Conservation (phyloP, 2,329 filamentous ascomycete genomes). For the Sporothrix brasiliensis region DNA sequence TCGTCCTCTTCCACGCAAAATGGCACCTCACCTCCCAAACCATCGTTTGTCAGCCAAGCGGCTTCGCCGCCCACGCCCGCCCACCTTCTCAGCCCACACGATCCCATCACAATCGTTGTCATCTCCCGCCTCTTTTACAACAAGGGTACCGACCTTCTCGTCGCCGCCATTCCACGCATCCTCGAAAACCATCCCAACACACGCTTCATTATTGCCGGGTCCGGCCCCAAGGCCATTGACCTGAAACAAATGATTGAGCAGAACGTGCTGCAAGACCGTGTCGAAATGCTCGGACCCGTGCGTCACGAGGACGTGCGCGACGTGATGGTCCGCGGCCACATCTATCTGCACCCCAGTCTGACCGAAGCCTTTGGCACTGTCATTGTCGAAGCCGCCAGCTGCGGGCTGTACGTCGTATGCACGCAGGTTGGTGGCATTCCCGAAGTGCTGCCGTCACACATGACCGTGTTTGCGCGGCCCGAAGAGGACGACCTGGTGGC, state of each 20-base stretch:
- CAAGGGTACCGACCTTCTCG: constrained; percentile 96
- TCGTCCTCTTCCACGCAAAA: constrained; percentile 23
- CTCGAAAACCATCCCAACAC: constrained; percentile 88
- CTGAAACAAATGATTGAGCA: constrained; percentile 97
- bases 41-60: constrained; percentile 42
- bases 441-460: constrained; percentile 90
- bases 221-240: constrained; percentile 94
- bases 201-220: constrained; percentile 94
- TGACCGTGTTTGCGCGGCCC: constrained; percentile 96
- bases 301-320: constrained; percentile 96
- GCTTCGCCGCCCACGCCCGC: constrained; percentile 52
- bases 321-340: constrained; percentile 95
- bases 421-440: constrained; percentile 96
- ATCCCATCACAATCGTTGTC: constrained; percentile 93
- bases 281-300: constrained; percentile 88
- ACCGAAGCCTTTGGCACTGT: constrained; percentile 98
- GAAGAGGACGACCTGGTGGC: constrained; percentile 93
- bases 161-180: constrained; percentile 91
- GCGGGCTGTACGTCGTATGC: constrained; percentile 93
- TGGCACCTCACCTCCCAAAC: constrained; percentile 34
- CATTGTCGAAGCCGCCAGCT: constrained; percentile 94
- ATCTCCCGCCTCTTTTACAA: constrained; percentile 98
- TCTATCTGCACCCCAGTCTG: constrained; percentile 91
- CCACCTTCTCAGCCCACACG: constrained; percentile 74
- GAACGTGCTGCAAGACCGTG: constrained; percentile 88